Conservation (phyloP, 352 stramenopile genomes). For the Phytophthora quininea region DNA sequence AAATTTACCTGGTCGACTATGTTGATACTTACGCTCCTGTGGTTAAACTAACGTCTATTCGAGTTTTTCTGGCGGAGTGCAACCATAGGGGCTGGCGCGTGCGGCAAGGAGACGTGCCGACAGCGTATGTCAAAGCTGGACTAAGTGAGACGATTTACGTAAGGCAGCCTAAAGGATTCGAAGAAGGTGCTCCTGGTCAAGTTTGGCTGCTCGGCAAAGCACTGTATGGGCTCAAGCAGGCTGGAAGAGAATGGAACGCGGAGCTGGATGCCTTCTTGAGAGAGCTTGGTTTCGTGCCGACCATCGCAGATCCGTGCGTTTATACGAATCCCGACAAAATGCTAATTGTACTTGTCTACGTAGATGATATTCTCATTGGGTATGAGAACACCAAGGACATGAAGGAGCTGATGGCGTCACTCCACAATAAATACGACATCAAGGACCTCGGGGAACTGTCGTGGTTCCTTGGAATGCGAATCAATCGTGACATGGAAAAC, state of each 20-base stretch:
- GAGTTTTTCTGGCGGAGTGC: not conserved
- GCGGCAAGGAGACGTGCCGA: not conserved
- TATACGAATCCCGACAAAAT: not conserved
- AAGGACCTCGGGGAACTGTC: conserved; percentile 8
- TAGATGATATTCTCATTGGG: conserved; percentile 3
- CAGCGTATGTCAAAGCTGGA: not conserved
- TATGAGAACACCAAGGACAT: not conserved
- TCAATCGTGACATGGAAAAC: not conserved
- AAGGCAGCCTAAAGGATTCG: not conserved
- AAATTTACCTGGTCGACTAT: not conserved
- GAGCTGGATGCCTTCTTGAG: not conserved
- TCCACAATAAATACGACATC: conserved; percentile 1
- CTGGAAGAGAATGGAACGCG: not conserved
- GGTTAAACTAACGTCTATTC: not conserved
- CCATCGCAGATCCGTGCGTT: not conserved
- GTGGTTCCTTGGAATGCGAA: conserved; percentile 16
- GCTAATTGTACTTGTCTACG: conserved; percentile 3
- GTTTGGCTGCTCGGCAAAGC: not conserved
- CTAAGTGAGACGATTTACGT: not conserved
- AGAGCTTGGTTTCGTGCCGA: not conserved
- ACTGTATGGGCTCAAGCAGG: not conserved
- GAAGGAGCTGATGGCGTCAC: not conserved
- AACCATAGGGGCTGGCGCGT: not conserved
- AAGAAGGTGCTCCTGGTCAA: not conserved
- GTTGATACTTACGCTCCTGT: not conserved